A percentile compares a stretch with the other conserved stretches of the same genome.
Conservation (phyloP, 2,329 filamentous ascomycete species). For the Phyllosticta citriasiana region DNA sequence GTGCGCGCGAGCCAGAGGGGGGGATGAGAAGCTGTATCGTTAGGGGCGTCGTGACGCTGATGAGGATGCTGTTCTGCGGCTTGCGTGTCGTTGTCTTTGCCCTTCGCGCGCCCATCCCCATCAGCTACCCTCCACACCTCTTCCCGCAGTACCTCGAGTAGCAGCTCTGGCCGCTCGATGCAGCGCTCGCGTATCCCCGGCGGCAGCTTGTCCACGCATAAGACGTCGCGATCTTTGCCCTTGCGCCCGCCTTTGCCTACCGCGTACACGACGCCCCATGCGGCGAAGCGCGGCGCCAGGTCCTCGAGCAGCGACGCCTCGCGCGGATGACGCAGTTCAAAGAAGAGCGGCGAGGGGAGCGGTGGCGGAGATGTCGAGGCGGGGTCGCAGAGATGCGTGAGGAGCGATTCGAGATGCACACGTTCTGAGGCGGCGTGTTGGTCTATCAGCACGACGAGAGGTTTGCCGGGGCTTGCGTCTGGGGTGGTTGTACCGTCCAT, state of each 20-base stretch:
- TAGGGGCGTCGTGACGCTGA: background rate
- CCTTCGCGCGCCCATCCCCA: background rate
- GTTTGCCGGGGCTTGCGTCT: constrained; percentile 7
- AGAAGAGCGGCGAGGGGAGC: constrained; percentile 36
- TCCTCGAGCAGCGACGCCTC: constrained; percentile 52
- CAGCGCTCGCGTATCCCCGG: constrained; percentile 67
- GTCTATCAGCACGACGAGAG: constrained; percentile 65
- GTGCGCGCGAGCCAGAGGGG: constrained; percentile 51
- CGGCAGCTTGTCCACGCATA: constrained; percentile 54
- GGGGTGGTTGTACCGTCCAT: constrained; percentile 27
- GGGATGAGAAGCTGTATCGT: background rate
- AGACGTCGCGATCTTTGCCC: constrained; percentile 6
- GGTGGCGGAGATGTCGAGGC: background rate
- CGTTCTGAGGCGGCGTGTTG: constrained; percentile 95
- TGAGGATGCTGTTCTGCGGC: background rate
- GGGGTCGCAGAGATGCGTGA: constrained; percentile 44
- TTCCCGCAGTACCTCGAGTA: constrained; percentile 63
- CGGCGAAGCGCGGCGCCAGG: constrained; percentile 47
- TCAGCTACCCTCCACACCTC: constrained; percentile 62
- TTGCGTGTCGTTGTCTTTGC: background rate
- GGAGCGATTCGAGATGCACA: constrained; percentile 64
- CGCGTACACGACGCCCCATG: constrained; percentile 68
- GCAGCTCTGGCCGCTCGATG: constrained; percentile 56
- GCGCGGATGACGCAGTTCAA: constrained; percentile 48
- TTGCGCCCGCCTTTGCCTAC: constrained; percentile 18